These are phyloP conservation scores for Tremellales sp. DNA, from an alignment of 1,284 basidiomycete species.

Conservation along the genomic window DNA sequence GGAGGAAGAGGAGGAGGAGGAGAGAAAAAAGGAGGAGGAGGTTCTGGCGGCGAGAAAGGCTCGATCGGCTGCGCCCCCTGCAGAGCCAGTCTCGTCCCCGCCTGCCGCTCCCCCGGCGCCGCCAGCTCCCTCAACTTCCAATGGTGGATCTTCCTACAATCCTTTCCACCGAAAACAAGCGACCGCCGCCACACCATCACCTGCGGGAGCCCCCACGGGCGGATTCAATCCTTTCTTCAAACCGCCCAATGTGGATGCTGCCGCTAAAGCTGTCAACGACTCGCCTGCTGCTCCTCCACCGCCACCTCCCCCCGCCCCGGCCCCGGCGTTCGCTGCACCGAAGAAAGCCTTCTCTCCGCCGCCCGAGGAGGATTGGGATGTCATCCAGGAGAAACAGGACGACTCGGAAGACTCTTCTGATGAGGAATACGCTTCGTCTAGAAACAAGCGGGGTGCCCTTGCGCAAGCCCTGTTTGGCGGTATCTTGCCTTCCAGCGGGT, in stretches of 20 bases:
- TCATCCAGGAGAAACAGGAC: slow-evolving; percentile 67
- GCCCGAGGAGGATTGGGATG: slow-evolving; percentile 78
- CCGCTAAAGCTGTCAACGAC: slow-evolving; percentile 36
- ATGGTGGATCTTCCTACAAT: slow-evolving; percentile 35
- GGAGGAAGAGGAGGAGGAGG: slow-evolving; percentile 69
- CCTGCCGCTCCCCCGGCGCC: slow-evolving; percentile 20
- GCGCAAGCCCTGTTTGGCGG: slow-evolving; percentile 73
- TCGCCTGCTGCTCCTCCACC: slow-evolving; percentile 37
- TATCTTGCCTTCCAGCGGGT: slow-evolving; percentile 47
- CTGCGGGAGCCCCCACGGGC: slow-evolving; percentile 30
- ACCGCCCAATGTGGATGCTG: slow-evolving; percentile 32
- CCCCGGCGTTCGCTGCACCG: slow-evolving; percentile 25
- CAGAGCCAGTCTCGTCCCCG: slow-evolving; percentile 11
- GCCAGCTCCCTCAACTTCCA: slow-evolving; percentile 18
- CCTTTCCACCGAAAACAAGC: slow-evolving; percentile 51
- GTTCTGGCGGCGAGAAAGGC: slow-evolving; percentile 49
- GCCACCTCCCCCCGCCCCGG: slow-evolving; percentile 35
- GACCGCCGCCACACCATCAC: slow-evolving; percentile 16
- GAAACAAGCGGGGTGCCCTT: slow-evolving; percentile 64
- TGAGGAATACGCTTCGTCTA: slow-evolving; percentile 70
- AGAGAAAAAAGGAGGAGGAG: slow-evolving; percentile 59
- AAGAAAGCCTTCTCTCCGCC: slow-evolving; percentile 42
- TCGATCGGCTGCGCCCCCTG: slow-evolving; percentile 18
- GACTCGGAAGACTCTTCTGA: slow-evolving; percentile 57
- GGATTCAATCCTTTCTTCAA: slow-evolving; percentile 53